Evolutionary conservation across 2,329 filamentous ascomycete species (phyloP).

Genomic region (Thyridium curvatum): DNA sequence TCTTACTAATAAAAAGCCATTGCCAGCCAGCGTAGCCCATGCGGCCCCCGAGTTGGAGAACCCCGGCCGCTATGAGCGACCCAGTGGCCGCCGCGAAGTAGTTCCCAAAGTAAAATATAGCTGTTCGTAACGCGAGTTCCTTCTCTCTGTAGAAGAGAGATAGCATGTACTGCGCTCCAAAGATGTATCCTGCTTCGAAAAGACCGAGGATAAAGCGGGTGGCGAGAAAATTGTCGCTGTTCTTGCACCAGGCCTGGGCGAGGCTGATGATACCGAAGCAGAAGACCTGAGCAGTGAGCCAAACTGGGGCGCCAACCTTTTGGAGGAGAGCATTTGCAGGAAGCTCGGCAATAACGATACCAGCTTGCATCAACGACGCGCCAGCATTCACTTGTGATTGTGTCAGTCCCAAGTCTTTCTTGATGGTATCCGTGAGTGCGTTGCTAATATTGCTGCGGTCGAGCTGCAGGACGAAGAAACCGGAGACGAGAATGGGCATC

Average conservation of each 20-base stretch:
- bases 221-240: constrained; percentile 25
- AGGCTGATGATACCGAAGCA: constrained; percentile 32
- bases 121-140: constrained; percentile 31
- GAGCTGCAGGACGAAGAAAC: constrained; percentile 34
- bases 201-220: constrained; percentile 32
- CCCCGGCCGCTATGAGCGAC: constrained; percentile 28
- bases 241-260: constrained; percentile 30
- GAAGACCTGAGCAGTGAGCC: constrained; percentile 32
- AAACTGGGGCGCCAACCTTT: constrained; percentile 28
- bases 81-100: constrained; percentile 20
- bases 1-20: constrained; percentile 45
- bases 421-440: no score
- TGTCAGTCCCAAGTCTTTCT: no score
- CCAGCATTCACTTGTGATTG: constrained; percentile 13
- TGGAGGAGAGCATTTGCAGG: constrained; percentile 36
- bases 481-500: constrained; percentile 34
- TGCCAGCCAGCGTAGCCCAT: constrained; percentile 44
- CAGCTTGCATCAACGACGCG: constrained; percentile 29
- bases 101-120: constrained; percentile 35
- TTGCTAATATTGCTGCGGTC: constrained; percentile 28
- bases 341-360: constrained; percentile 31
- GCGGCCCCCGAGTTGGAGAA: constrained; percentile 44
- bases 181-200: constrained; percentile 34
- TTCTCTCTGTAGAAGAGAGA: constrained; percentile 34
- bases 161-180: constrained; percentile 25